Percentiles rank a stretch among this genome's conserved stretches.
Evolutionary conservation across 176 grass and related monocot species (phyloP).

Genomic region (Phyllostachys edulis): DNA sequence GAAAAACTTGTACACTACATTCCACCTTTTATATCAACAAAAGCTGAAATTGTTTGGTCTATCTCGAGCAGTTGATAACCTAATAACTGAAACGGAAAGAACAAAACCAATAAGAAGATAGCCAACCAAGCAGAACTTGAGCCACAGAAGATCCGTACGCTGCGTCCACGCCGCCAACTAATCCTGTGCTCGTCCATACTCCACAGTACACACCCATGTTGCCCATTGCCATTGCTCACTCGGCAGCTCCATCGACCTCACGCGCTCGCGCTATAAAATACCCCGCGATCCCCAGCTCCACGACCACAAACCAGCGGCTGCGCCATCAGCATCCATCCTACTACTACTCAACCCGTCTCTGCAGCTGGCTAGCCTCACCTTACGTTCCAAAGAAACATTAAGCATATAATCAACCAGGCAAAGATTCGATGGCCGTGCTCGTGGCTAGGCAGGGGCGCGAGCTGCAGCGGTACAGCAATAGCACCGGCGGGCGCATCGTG

Average conservation of each 20-base stretch:
- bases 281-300: slow-evolving; percentile 14
- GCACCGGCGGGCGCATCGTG: slow-evolving; percentile 63
- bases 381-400: neutral
- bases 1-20: neutral
- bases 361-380: neutral
- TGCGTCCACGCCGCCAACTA: slow-evolving; percentile 2
- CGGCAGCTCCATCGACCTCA: slow-evolving; percentile 13
- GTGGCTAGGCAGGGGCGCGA: slow-evolving; percentile 87
- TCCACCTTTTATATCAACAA: neutral
- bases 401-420: neutral
- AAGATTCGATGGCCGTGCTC: slow-evolving; percentile 58
- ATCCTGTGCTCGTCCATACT: slow-evolving; percentile 17
- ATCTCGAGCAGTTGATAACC: neutral
- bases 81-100: neutral
- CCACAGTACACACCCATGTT: slow-evolving; percentile 44
- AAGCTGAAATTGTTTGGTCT: neutral
- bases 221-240: neutral
- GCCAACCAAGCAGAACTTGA: too few relatives aligned
- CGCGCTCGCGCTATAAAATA: slow-evolving; percentile 44
- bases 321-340: neutral
- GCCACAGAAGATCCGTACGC: slow-evolving; percentile 20
- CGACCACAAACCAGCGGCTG: slow-evolving; percentile 34
- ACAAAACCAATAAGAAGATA: neutral
- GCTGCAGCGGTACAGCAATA: slow-evolving; percentile 80
- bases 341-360: neutral